Evolutionary conservation across 768 basidiomycete species (phyloP).

Genomic region (Hemileccinum impolitum): DNA sequence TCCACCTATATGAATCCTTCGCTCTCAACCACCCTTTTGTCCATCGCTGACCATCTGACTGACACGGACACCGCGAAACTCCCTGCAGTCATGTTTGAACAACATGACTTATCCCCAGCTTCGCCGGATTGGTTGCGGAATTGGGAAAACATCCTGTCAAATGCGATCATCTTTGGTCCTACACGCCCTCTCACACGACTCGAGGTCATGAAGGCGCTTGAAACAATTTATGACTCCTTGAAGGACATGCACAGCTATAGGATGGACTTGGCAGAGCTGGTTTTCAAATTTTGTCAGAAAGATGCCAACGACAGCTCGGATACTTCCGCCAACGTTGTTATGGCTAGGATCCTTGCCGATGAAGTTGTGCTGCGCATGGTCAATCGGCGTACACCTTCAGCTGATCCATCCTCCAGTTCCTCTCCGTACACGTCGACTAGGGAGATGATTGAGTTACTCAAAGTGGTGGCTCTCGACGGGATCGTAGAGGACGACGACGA

Average conservation of each 20-base stretch:
- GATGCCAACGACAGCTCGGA: slow-evolving; percentile 29
- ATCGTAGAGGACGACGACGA: slow-evolving; percentile 42
- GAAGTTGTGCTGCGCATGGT: slow-evolving; percentile 58
- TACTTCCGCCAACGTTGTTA: slow-evolving; percentile 27
- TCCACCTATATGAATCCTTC: slow-evolving; percentile 54
- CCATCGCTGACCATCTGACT: slow-evolving; percentile 64
- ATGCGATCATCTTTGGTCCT: slow-evolving; percentile 41
- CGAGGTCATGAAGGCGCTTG: slow-evolving; percentile 55
- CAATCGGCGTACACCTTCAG: slow-evolving; percentile 32
- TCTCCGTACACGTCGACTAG: slow-evolving; percentile 17
- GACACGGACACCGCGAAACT: slow-evolving; percentile 65
- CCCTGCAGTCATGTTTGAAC: slow-evolving; percentile 58
- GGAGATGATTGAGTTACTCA: slow-evolving; percentile 41
- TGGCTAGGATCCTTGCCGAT: slow-evolving; percentile 65
- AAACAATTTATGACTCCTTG: slow-evolving; percentile 59
- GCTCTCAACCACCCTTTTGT: slow-evolving; percentile 60
- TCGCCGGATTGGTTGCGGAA: slow-evolving; percentile 68
- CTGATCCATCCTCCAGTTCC: slow-evolving; percentile 11
- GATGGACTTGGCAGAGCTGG: slow-evolving; percentile 48
- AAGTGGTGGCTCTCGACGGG: slow-evolving; percentile 35
- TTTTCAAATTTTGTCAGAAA: slow-evolving; percentile 48
- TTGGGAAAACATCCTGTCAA: slow-evolving; percentile 58
- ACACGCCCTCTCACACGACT: slow-evolving; percentile 50
- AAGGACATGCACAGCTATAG: slow-evolving; percentile 69
- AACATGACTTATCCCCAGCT: slow-evolving; percentile 68